A percentile compares a stretch with the other conserved stretches of the same genome.
Conservation (phyloP, 1,139 yeast genomes). For the Yamadazyma triangularis region DNA sequence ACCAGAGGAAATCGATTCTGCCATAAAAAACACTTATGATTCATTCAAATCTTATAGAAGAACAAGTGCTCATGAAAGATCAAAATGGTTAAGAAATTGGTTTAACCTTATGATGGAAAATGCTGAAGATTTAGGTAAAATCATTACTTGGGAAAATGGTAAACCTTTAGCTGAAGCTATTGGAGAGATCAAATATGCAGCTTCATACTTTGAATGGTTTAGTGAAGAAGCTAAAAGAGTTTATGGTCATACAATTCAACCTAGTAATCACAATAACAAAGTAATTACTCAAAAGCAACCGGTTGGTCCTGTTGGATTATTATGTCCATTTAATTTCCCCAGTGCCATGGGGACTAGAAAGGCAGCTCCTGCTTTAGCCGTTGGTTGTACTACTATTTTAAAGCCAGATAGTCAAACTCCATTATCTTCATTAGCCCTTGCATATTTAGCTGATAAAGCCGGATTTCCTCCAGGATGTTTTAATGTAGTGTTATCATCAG, state of each 20-base stretch:
- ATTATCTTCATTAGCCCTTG: slow-evolving; percentile 40
- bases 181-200: slow-evolving; percentile 41
- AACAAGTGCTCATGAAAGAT: slow-evolving; percentile 61
- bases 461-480: slow-evolving; percentile 44
- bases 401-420: slow-evolving; percentile 47
- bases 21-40: slow-evolving; percentile 57
- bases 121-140: slow-evolving; percentile 37
- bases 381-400: slow-evolving; percentile 43
- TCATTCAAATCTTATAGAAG: slow-evolving; percentile 59
- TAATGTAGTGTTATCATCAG: slow-evolving; percentile 36
- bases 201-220: slow-evolving; percentile 44
- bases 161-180: slow-evolving; percentile 36
- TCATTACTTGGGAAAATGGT: slow-evolving; percentile 43
- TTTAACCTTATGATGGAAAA: slow-evolving; percentile 37
- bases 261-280: slow-evolving; percentile 34
- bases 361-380: slow-evolving; percentile 47
- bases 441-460: slow-evolving; percentile 39
- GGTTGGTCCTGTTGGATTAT: slow-evolving; percentile 45
- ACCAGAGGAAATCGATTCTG: slow-evolving; percentile 49
- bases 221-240: slow-evolving; percentile 40
- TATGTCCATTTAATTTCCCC: slow-evolving; percentile 48
- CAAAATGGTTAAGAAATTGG: slow-evolving; percentile 61
- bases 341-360: slow-evolving; percentile 47
- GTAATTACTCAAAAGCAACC: slow-evolving; percentile 42
- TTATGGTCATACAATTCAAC: slow-evolving; percentile 41